These are phyloP conservation scores for Pythium grandisporangium DNA, from an alignment of 352 stramenopile genomes.

Conservation along the genomic window DNA sequence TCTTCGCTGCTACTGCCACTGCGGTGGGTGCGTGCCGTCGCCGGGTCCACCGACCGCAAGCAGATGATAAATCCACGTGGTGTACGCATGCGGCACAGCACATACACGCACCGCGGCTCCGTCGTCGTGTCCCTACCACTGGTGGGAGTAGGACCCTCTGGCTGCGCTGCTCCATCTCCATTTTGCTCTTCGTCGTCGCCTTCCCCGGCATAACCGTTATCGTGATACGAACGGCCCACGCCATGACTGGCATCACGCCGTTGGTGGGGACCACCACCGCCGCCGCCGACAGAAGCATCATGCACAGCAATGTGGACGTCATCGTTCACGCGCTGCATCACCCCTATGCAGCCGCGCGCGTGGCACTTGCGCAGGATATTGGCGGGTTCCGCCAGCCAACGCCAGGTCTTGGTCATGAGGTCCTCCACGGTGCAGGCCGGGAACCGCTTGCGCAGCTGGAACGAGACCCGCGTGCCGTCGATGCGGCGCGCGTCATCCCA, in stretches of 20 bases:
- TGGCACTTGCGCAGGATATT: constrained; percentile 47
- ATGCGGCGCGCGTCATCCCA: constrained; percentile 57
- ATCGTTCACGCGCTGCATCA: constrained; percentile 63
- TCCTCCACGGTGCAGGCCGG: constrained; percentile 21
- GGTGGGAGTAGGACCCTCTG: too few species aligned
- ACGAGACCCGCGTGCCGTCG: constrained; percentile 51
- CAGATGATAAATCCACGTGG: constrained; percentile 62
- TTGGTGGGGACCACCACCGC: too few species aligned
- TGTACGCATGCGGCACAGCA: constrained; percentile 63
- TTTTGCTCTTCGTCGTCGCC: too few species aligned
- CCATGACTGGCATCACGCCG: constrained; percentile 29
- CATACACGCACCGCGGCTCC: constrained; percentile 60
- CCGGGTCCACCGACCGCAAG: constrained; percentile 40
- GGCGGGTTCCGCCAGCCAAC: constrained; percentile 49
- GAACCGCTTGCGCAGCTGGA: constrained; percentile 61
- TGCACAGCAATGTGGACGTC: constrained; percentile 58
- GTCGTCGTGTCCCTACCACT: too few species aligned
- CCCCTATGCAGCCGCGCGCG: constrained; percentile 26
- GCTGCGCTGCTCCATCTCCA: too few species aligned
- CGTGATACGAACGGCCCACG: too few species aligned
- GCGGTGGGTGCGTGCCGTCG: too few species aligned
- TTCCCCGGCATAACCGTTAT: too few species aligned
- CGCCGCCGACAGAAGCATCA: constrained; percentile 30
- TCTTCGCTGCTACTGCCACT: constrained; percentile 2
- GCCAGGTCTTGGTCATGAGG: constrained; percentile 50